A percentile compares a stretch with the other conserved stretches of the same genome.
Conservation (phyloP, 164 flowering plant genomes). For the Santalum album region DNA sequence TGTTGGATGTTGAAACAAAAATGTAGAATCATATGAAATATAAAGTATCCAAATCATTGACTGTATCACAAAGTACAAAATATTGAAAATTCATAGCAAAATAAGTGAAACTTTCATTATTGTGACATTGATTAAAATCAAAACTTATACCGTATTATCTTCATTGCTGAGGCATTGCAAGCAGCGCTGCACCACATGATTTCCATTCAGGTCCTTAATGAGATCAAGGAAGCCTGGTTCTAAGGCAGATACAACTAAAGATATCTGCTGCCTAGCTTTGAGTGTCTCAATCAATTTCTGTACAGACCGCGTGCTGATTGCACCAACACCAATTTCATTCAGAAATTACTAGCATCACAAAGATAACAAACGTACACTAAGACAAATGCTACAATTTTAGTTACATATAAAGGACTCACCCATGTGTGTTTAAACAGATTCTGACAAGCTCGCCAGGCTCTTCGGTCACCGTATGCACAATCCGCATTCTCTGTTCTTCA, state of each 20-base stretch:
- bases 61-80: too few species aligned
- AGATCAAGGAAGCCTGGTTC: conserved; percentile 63
- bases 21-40: too few species aligned
- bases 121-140: too few species aligned
- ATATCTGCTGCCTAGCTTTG: conserved; percentile 50
- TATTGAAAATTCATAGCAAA: too few species aligned
- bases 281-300: conserved; percentile 76
- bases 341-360: neutral
- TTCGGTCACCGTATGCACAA: conserved; percentile 37
- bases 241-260: conserved; percentile 37
- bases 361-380: neutral
- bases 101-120: too few species aligned
- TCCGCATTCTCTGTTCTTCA: conserved; percentile 61
- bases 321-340: neutral
- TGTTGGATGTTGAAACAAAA: too few species aligned
- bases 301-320: conserved; percentile 71
- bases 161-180: conserved; percentile 51
- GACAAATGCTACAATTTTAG: too few species aligned
- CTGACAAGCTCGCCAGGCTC: conserved; percentile 49
- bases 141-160: conserved; percentile 51
- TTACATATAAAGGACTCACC: conserved; percentile 36
- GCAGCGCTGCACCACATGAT: conserved; percentile 81
- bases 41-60: too few species aligned
- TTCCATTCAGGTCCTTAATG: conserved; percentile 71
- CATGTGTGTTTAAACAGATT: conserved; percentile 66